phyloP scores from a whole-genome alignment of 2,329 filamentous ascomycete genomes.

The Neonectria magnoliae region DNA sequence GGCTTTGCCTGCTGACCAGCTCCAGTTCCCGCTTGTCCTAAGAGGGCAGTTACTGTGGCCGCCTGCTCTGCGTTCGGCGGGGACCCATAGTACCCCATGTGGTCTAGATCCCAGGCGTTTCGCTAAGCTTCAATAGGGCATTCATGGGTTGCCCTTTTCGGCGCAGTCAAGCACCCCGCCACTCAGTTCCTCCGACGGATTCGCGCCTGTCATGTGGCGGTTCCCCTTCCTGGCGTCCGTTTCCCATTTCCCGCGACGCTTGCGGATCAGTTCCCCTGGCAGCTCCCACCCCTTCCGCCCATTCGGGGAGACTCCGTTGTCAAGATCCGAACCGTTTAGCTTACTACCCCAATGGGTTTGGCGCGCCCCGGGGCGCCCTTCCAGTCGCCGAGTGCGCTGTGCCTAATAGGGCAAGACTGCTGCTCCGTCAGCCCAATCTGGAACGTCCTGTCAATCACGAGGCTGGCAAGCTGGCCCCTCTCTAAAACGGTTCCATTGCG shows the following conservation, averaged over 20 bases:
- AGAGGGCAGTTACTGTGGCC: slow-evolving; percentile 38
- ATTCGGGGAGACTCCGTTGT: slow-evolving; percentile 21
- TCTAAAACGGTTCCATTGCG: slow-evolving; percentile 33
- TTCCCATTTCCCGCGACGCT: slow-evolving; percentile 30
- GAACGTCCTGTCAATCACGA: slow-evolving; percentile 38
- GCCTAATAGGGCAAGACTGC: slow-evolving; percentile 22
- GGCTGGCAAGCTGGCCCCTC: slow-evolving; percentile 14
- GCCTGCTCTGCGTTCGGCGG: slow-evolving; percentile 32
- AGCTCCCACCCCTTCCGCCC: slow-evolving; percentile 13
- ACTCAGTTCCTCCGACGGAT: slow-evolving; percentile 9
- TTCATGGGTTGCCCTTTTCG: slow-evolving; percentile 20
- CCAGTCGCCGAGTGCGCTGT: slow-evolving; percentile 10
- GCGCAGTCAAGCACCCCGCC: slow-evolving; percentile 19
- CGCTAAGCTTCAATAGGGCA: slow-evolving; percentile 23
- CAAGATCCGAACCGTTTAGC: slow-evolving; percentile 36
- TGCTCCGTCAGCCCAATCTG: slow-evolving; percentile 31
- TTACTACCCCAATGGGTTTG: slow-evolving; percentile 23
- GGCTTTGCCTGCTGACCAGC: slow-evolving; percentile 41
- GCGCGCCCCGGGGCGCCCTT: slow-evolving; percentile 13
- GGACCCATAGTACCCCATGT: slow-evolving; percentile 18
- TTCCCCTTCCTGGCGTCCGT: slow-evolving; percentile 29
- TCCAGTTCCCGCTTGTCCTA: slow-evolving; percentile 35
- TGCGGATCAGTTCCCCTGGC: slow-evolving; percentile 23
- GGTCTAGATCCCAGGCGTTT: neutral
- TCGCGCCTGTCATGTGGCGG: slow-evolving; percentile 25